phyloP scores from a whole-genome alignment of 495 filamentous ascomycete species.

The Penicillium atrosanguineum region DNA sequence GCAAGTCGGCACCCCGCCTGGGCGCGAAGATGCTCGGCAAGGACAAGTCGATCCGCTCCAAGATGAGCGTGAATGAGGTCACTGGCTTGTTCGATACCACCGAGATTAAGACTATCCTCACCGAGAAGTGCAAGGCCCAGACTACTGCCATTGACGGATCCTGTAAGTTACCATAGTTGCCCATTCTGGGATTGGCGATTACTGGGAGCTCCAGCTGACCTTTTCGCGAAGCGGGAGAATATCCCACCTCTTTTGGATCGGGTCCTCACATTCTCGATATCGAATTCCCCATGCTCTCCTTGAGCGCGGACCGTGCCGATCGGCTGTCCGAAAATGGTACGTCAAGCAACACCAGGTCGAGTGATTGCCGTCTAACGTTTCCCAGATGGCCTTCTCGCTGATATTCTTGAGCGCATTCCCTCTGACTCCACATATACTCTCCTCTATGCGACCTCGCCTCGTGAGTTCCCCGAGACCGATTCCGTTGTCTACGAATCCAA shows the following conservation, averaged over 20 bases:
- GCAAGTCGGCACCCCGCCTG: conserved; percentile 59
- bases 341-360: conserved; percentile 4
- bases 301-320: conserved; percentile 33
- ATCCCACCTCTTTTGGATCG: conserved; percentile 42
- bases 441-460: conserved; percentile 57
- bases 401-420: conserved; percentile 55
- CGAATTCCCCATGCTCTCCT: conserved; percentile 50
- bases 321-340: conserved; percentile 51
- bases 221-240: conserved; percentile 38
- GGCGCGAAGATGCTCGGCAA: conserved; percentile 49
- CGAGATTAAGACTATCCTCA: conserved; percentile 50
- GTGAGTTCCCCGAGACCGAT: conserved; percentile 39
- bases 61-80: conserved; percentile 58
- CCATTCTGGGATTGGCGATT: neutral
- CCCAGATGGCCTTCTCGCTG: conserved; percentile 59
- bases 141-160: conserved; percentile 58
- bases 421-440: conserved; percentile 58
- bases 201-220: conserved; percentile 13
- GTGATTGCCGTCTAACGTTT: neutral
- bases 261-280: conserved; percentile 50
- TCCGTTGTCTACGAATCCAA: conserved; percentile 50
- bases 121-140: conserved; percentile 52
- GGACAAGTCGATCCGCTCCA: conserved; percentile 49
- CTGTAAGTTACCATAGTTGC: conserved; percentile 46
- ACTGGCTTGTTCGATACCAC: conserved; percentile 57